These are phyloP conservation scores for Berberis vulgaris DNA, from an alignment of 164 flowering plant genomes.

Conservation along the genomic window DNA sequence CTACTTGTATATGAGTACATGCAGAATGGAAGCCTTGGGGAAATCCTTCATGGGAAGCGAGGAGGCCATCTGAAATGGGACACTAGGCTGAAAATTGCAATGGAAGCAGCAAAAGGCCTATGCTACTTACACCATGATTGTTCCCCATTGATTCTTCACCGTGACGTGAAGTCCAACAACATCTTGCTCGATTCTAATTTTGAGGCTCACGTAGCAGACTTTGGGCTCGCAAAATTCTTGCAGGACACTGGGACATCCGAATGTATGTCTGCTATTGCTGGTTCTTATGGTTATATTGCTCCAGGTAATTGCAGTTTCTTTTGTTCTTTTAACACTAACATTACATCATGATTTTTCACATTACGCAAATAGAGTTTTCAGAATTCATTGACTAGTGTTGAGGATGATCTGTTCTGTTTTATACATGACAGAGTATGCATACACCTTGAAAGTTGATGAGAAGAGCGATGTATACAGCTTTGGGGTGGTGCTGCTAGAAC, in stretches of 20 bases:
- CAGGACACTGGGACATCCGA: slow-evolving; percentile 57
- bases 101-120: slow-evolving; percentile 72
- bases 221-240: slow-evolving; percentile 72
- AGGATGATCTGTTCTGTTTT: not conserved
- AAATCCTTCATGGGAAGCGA: slow-evolving; percentile 57
- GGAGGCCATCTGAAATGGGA: slow-evolving; percentile 58
- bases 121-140: slow-evolving; percentile 84
- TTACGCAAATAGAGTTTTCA: not conserved
- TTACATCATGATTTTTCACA: not conserved
- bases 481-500: slow-evolving; percentile 72
- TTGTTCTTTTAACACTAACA: slow-evolving; percentile 72
- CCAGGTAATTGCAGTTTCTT: slow-evolving; percentile 65
- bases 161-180: slow-evolving; percentile 79
- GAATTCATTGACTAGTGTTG: not conserved
- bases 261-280: not conserved
- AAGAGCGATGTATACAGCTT: slow-evolving; percentile 83
- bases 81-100: slow-evolving; percentile 47
- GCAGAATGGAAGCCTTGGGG: slow-evolving; percentile 80
- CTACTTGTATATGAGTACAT: slow-evolving; percentile 73
- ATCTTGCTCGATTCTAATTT: slow-evolving; percentile 51
- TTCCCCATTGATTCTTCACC: slow-evolving; percentile 49
- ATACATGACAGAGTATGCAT: slow-evolving; percentile 57
- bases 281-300: slow-evolving; percentile 35
- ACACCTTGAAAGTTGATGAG: slow-evolving; percentile 46
- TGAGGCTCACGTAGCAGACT: slow-evolving; percentile 82